phyloP scores from a whole-genome alignment of 2,329 filamentous ascomycete species.

The Trichothecium roseum region DNA sequence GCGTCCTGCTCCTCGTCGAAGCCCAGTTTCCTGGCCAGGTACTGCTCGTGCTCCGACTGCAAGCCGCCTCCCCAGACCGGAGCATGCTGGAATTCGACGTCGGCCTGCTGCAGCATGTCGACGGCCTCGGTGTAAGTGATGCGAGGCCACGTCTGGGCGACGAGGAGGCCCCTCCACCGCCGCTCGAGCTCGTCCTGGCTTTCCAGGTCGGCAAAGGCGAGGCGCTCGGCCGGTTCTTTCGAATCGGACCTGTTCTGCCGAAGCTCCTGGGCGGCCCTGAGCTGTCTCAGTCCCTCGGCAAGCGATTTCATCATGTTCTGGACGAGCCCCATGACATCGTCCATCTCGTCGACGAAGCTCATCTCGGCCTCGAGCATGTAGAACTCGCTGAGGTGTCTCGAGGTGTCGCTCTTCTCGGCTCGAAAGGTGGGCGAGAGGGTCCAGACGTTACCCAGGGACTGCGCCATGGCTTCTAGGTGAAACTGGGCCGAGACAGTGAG shows the following conservation, averaged over 20 bases:
- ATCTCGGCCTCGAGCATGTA: slow-evolving; percentile 97
- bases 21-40: slow-evolving; percentile 60
- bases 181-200: slow-evolving; percentile 39
- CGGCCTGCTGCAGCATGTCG: slow-evolving; percentile 50
- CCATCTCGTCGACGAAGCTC: slow-evolving; percentile 62
- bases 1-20: slow-evolving; percentile 32
- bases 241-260: slow-evolving; percentile 21
- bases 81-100: slow-evolving; percentile 52
- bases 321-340: slow-evolving; percentile 65
- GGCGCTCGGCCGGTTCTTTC: slow-evolving; percentile 26
- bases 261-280: slow-evolving; percentile 35
- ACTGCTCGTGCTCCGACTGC: slow-evolving; percentile 88
- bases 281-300: slow-evolving; percentile 25
- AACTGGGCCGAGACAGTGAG: slow-evolving; percentile 91
- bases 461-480: slow-evolving; percentile 84
- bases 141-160: slow-evolving; percentile 54
- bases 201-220: slow-evolving; percentile 32
- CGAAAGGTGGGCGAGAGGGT: slow-evolving; percentile 88
- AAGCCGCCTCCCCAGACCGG: slow-evolving; percentile 66
- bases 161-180: slow-evolving; percentile 63
- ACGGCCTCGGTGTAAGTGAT: slow-evolving; percentile 79
- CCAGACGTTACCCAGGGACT: slow-evolving; percentile 86
- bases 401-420: slow-evolving; percentile 86
- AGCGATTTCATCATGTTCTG: slow-evolving; percentile 63
- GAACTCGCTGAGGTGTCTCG: slow-evolving; percentile 90